Base-by-base conservation (phyloP, 768 basidiomycete species). In the Hygrophorus pudorinus region DNA sequence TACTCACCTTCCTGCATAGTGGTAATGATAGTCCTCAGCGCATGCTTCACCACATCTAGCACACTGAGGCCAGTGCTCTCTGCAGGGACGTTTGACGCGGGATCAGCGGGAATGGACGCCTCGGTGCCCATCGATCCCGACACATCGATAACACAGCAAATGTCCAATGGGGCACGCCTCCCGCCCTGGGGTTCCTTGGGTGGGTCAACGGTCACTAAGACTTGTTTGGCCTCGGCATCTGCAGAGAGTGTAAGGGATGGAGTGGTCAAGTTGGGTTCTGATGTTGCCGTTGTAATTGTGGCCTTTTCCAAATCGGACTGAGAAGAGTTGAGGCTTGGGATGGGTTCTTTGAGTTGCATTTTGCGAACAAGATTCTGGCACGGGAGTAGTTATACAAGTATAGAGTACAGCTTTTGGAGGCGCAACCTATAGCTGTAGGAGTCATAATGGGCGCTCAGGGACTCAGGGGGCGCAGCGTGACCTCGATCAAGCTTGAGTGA, bases 311-410 rank as follows among this genome's bases (percentile, higher is more conserved):
- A n/a, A n/a, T n/a, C 65, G 0, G 47, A 41, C 0, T 85, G 83
- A 81, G 68, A 74, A 42, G 49, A 35, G 0, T 48, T 78, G 7
- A 58, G 3, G 24, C 24, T 68, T 0, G 64, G 63, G 3, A 46
- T 38, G 3, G 24, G 24, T 3, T 3, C 24, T 24, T 24, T 24
- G 24, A 24, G 24, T 24, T 24, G 24, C 24, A 24, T 24, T 24
- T 24, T 7, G 24, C 54, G 5, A 45, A 81, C 1, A 63, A 66
- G 31, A 62, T 72, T 2, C 54, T 75, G 33, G 73, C 78, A 48
- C 16, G 28, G 34, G 43, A 24, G 24, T 27, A 13, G 8, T 36
- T 37, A 14, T 44, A 27, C 29, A 10, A 18, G 11, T 3, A 41
- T 9, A 12, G 4, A 7, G 24, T 24, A 24, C 24, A 24, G 24